Evolutionary conservation across 1,284 basidiomycete species (phyloP).

Genomic region (Coriolopsis trogii): DNA sequence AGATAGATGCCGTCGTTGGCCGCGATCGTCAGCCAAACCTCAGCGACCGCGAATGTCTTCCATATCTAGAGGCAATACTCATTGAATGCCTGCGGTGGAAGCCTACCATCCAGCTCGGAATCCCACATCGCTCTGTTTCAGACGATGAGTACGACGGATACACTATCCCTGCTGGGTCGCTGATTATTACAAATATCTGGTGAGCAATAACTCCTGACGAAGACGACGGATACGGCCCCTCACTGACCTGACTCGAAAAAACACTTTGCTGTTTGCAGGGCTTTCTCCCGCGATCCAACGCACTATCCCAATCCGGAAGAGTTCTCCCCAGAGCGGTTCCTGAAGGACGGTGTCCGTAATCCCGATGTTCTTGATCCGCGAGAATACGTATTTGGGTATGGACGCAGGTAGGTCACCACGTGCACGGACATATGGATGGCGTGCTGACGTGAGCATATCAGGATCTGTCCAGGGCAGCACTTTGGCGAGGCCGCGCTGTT

Average conservation of each 20-base stretch:
- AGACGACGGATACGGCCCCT: neutral
- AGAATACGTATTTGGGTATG: conserved; percentile 26
- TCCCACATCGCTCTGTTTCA: conserved; percentile 14
- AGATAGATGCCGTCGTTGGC: conserved; percentile 31
- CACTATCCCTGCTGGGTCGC: conserved; percentile 24
- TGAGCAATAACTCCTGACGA: neutral
- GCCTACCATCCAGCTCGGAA: conserved; percentile 16
- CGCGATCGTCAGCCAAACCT: conserved; percentile 19
- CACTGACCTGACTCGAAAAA: neutral
- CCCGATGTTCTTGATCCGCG: conserved; percentile 9
- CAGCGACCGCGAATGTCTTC: conserved; percentile 16
- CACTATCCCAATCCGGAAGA: conserved; percentile 14
- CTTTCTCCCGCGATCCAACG: conserved; percentile 8
- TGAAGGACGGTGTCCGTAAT: conserved; percentile 13
- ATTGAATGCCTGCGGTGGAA: conserved; percentile 26
- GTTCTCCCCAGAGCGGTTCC: conserved; percentile 22
- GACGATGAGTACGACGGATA: conserved; percentile 25
- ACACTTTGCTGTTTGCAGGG: conserved; percentile 11
- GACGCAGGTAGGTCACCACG: conserved; percentile 8
- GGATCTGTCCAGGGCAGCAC: conserved; percentile 13
- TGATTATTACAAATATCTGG: conserved; percentile 25
- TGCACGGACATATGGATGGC: neutral
- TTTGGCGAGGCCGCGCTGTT: conserved; percentile 10
- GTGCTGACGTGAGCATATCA: neutral
- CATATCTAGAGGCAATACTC: conserved; percentile 16